Conservation (phyloP, 495 filamentous ascomycete species). For the Letharia columbiana region DNA sequence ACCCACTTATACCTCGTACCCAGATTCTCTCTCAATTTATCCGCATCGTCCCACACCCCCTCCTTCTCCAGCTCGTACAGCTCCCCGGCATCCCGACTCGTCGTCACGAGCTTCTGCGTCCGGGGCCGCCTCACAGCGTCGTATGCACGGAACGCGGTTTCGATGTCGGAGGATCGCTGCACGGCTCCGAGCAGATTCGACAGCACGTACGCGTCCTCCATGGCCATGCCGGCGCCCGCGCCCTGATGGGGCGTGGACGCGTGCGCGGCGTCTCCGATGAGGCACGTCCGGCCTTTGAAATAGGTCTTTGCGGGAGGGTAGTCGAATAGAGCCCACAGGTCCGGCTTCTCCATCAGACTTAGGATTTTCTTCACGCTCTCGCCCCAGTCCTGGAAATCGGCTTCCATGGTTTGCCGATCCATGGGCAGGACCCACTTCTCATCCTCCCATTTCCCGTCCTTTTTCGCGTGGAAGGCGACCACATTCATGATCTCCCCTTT, state of each 20-base stretch:
- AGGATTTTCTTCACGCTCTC: constrained; percentile 14
- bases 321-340: constrained; percentile 35
- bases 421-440: constrained; percentile 50
- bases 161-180: constrained; percentile 3
- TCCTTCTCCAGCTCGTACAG: constrained; percentile 19
- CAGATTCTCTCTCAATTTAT: constrained; percentile 19
- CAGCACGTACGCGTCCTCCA: constrained; percentile 52
- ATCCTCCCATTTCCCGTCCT: constrained; percentile 23
- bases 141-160: constrained; percentile 19
- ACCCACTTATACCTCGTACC: constrained; percentile 24
- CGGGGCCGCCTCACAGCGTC: constrained; percentile 30
- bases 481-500: constrained; percentile 37
- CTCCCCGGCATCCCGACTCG: constrained; percentile 31
- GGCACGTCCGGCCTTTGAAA: constrained; percentile 21
- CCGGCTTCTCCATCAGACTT: constrained; percentile 19
- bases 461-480: constrained; percentile 32
- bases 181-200: constrained; percentile 37
- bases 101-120: constrained; percentile 41
- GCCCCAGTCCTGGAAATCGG: constrained; percentile 24
- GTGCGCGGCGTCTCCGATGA: constrained; percentile 54
- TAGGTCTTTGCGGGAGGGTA: constrained; percentile 40
- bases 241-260: constrained; percentile 55
- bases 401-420: constrained; percentile 33
- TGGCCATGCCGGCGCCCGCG: constrained; percentile 50
- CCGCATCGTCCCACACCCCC: constrained; percentile 17